A percentile compares a stretch with the other conserved stretches of the same genome.
Evolutionary conservation across 2,329 filamentous ascomycete species (phyloP).

Genomic region (Trichophyton mentagrophytes): DNA sequence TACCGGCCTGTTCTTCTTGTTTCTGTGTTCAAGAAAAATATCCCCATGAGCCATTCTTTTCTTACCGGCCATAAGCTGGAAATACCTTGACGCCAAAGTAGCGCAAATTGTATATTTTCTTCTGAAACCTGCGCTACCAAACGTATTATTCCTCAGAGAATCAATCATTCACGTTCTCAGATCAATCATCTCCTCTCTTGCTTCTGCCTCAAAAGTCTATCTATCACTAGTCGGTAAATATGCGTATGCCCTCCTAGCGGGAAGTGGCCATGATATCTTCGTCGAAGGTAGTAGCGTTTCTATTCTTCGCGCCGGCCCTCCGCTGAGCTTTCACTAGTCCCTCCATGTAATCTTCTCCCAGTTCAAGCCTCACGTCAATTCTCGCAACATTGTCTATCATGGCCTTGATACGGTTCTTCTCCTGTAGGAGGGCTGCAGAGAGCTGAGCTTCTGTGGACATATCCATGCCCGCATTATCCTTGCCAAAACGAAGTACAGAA

Average conservation of each 20-base stretch:
- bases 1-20: neutral
- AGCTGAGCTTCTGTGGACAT: slow-evolving; percentile 1
- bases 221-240: neutral
- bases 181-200: neutral
- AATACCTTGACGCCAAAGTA: neutral
- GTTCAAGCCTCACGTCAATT: slow-evolving; percentile 42
- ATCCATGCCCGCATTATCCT: slow-evolving; percentile 18
- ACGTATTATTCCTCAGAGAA: neutral
- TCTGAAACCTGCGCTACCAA: neutral
- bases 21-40: neutral
- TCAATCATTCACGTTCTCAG: neutral
- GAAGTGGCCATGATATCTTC: slow-evolving; percentile 30
- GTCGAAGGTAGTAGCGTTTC: slow-evolving; percentile 20
- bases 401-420: slow-evolving; percentile 38
- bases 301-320: slow-evolving; percentile 14
- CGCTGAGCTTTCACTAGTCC: slow-evolving; percentile 38
- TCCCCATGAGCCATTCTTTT: neutral
- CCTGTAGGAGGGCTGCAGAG: slow-evolving; percentile 29
- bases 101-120: slow-evolving; percentile 1
- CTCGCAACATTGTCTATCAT: slow-evolving; percentile 42
- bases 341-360: slow-evolving; percentile 49
- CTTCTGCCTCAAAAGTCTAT: neutral
- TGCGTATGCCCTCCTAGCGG: neutral
- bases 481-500: slow-evolving; percentile 43
- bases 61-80: neutral